phyloP scores from a whole-genome alignment of 2,329 filamentous ascomycete species.

The Fusarium sterilihyphosum region DNA sequence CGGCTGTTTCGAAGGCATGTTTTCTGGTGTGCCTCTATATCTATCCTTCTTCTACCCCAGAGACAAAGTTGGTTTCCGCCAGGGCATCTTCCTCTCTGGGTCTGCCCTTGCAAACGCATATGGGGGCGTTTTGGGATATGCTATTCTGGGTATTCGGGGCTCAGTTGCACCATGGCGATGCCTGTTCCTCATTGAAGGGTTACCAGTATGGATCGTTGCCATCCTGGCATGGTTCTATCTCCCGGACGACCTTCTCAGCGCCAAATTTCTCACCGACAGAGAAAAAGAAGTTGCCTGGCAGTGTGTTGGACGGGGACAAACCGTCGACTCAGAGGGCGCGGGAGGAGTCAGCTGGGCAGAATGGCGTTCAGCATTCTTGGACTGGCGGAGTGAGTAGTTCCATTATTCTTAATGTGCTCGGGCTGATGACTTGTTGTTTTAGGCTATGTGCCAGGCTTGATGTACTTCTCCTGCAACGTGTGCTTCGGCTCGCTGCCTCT shows the following conservation, averaged over 20 bases:
- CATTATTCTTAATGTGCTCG: neutral
- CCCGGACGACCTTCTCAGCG: neutral
- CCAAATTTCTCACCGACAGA: neutral
- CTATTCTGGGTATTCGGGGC: neutral
- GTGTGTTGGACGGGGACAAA: neutral
- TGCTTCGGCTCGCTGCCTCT: neutral
- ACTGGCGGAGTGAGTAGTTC: neutral
- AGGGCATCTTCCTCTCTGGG: neutral
- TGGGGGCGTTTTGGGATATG: neutral
- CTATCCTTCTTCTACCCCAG: neutral
- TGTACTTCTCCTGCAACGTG: neutral
- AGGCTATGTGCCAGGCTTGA: neutral
- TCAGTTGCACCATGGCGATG: neutral
- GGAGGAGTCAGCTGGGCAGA: neutral
- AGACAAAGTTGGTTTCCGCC: neutral
- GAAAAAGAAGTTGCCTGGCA: neutral
- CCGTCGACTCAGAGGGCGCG: neutral
- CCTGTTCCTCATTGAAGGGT: neutral
- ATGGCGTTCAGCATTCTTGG: neutral
- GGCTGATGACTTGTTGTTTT: neutral
- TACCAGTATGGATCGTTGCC: neutral
- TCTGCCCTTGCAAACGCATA: neutral
- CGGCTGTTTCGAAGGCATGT: neutral
- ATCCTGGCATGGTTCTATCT: neutral
- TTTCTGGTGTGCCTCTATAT: neutral